These are phyloP conservation scores for Chlorella sp. DNA, from an alignment of 139 green algal genomes.

Conservation along the genomic window DNA sequence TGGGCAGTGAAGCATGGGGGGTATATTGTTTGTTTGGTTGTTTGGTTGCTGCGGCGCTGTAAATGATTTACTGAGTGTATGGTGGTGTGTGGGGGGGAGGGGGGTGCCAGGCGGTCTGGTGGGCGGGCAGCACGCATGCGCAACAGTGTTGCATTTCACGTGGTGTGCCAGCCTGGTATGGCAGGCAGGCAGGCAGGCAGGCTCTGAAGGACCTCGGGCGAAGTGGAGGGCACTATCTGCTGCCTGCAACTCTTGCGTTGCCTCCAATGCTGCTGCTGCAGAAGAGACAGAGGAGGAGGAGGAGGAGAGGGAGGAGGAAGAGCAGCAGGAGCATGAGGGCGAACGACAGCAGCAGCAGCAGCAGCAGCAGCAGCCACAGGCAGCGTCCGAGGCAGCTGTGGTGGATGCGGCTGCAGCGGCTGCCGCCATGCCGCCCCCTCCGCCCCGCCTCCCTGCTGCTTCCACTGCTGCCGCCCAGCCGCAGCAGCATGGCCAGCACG, in stretches of 20 bases:
- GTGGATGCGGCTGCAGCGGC: background rate
- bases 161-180: too few relatives aligned
- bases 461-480: background rate
- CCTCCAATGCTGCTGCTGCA: background rate
- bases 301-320: background rate
- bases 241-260: background rate
- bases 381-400: background rate
- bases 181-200: too few relatives aligned
- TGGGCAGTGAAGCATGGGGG: background rate
- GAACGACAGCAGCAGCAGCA: background rate
- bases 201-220: too few relatives aligned
- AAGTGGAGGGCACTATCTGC: too few relatives aligned
- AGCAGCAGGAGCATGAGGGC: background rate
- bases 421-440: conserved; percentile 23
- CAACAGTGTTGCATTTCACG: too few relatives aligned
- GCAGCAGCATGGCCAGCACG: background rate
- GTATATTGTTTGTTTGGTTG: too few relatives aligned
- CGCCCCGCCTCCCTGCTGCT: background rate
- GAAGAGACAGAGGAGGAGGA: background rate
- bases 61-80: too few relatives aligned
- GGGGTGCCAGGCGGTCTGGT: too few relatives aligned
- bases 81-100: too few relatives aligned
- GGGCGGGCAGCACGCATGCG: too few relatives aligned
- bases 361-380: background rate
- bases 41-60: too few relatives aligned